A percentile compares a stretch with the other conserved stretches of the same genome.
Evolutionary conservation across 202 grass and related monocot species (phyloP).

Genomic region (Setaria viridis): DNA sequence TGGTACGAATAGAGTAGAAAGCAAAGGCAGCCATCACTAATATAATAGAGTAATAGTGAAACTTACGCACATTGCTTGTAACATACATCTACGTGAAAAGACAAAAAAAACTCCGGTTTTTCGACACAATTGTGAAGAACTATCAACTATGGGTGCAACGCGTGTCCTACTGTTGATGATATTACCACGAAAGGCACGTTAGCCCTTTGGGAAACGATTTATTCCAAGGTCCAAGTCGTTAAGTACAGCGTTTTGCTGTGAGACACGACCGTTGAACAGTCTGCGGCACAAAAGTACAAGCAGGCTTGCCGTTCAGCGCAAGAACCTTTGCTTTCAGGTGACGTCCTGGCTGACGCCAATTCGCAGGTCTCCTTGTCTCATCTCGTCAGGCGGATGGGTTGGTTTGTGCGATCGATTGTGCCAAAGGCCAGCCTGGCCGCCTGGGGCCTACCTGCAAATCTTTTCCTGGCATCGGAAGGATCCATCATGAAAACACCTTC

Average conservation of each 20-base stretch:
- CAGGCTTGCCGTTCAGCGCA: conserved; percentile 28
- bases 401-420: neutral
- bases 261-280: neutral
- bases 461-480: neutral
- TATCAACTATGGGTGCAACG: neutral
- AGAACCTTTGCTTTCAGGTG: conserved; percentile 37
- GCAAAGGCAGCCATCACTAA: neutral
- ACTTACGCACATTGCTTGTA: neutral
- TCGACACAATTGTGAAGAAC: neutral
- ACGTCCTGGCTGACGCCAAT: conserved; percentile 49
- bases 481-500: neutral
- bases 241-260: neutral
- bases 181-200: neutral
- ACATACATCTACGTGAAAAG: neutral
- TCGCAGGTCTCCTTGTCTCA: neutral
- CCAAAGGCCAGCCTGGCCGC: neutral
- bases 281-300: neutral
- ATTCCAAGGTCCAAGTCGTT: conserved; percentile 6
- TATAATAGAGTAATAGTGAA: neutral
- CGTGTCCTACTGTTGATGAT: neutral
- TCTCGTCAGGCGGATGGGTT: neutral
- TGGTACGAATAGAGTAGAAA: neutral
- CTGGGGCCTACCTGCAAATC: conserved; percentile 21
- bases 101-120: neutral
- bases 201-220: neutral